phyloP scores from a whole-genome alignment of 2,329 filamentous ascomycete species.

The Aureobasidium leucospermi region DNA sequence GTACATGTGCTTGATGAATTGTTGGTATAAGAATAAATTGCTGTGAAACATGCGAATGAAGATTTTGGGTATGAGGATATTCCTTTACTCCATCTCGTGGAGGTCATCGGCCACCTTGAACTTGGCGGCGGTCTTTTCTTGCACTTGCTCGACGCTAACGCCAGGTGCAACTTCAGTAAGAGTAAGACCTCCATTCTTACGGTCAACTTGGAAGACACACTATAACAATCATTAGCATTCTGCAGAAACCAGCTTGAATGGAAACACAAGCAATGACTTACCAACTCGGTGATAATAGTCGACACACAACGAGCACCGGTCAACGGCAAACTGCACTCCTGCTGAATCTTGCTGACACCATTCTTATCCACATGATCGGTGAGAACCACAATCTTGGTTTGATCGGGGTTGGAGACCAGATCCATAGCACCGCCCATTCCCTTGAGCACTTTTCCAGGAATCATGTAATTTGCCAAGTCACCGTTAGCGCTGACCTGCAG shows the following conservation, averaged over 20 bases:
- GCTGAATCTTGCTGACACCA: conserved; percentile 86
- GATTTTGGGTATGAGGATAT: too few species aligned
- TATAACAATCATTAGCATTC: not conserved
- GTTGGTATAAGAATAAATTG: not conserved
- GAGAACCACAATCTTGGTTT: conserved; percentile 89
- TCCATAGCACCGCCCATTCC: conserved; percentile 94
- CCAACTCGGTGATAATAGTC: conserved; percentile 79
- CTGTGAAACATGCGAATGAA: not conserved
- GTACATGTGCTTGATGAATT: not conserved
- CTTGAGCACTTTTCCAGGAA: conserved; percentile 78
- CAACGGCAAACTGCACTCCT: conserved; percentile 90
- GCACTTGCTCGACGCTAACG: conserved; percentile 60
- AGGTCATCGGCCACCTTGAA: conserved; percentile 57
- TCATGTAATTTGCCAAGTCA: conserved; percentile 84
- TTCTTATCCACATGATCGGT: conserved; percentile 98
- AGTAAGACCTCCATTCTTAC: conserved; percentile 53
- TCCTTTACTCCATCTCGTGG: conserved; percentile 39
- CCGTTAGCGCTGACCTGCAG: conserved; percentile 73
- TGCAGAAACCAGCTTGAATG: not conserved
- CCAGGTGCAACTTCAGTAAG: conserved; percentile 65
- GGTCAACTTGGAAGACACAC: conserved; percentile 65
- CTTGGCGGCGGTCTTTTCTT: conserved; percentile 60
- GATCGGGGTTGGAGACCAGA: conserved; percentile 75
- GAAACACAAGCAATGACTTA: not conserved
- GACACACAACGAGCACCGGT: conserved; percentile 82